Conservation (phyloP, 768 basidiomycete genomes). For the Lanmaoa rubissima region DNA sequence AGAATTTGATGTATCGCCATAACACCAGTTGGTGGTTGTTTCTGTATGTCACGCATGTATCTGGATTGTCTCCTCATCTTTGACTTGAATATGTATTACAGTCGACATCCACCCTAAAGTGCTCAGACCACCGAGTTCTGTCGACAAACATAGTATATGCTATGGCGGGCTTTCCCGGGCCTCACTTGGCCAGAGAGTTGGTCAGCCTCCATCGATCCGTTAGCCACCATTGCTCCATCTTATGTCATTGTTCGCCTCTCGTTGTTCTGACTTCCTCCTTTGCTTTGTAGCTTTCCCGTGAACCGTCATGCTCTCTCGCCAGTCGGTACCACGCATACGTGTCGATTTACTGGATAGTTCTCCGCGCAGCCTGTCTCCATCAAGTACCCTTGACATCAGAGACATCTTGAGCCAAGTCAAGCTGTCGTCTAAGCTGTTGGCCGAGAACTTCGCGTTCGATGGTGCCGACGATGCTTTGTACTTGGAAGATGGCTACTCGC, state of each 20-base stretch:
- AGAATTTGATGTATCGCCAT: slow-evolving; percentile 25
- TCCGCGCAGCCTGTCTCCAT: slow-evolving; percentile 14
- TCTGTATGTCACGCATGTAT: slow-evolving; percentile 26
- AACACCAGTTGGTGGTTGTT: slow-evolving; percentile 5
- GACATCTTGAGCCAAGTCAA: slow-evolving; percentile 18
- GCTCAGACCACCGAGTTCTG: not conserved
- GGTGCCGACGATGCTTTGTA: slow-evolving; percentile 7
- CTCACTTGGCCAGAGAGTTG: not conserved
- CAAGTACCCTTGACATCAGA: slow-evolving; percentile 29
- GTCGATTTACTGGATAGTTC: slow-evolving; percentile 15
- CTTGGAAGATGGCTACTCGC: slow-evolving; percentile 15
- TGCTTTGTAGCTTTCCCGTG: slow-evolving; percentile 4
- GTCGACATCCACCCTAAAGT: not conserved
- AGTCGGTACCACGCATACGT: slow-evolving; percentile 24
- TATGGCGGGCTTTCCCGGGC: not conserved
- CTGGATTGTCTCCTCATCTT: slow-evolving; percentile 7
- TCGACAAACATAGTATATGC: not conserved
- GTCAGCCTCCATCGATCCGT: slow-evolving; percentile 26
- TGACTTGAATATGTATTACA: slow-evolving; percentile 12
- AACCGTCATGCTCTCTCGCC: slow-evolving; percentile 17
- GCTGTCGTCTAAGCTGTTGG: slow-evolving; percentile 20
- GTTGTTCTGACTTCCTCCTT: slow-evolving; percentile 6
- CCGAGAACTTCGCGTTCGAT: slow-evolving; percentile 19
- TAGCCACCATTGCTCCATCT: slow-evolving; percentile 17
- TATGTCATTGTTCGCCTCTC: slow-evolving; percentile 2